Base-by-base conservation (phyloP, 1,284 basidiomycete species). In the Malassezia obtusa region DNA sequence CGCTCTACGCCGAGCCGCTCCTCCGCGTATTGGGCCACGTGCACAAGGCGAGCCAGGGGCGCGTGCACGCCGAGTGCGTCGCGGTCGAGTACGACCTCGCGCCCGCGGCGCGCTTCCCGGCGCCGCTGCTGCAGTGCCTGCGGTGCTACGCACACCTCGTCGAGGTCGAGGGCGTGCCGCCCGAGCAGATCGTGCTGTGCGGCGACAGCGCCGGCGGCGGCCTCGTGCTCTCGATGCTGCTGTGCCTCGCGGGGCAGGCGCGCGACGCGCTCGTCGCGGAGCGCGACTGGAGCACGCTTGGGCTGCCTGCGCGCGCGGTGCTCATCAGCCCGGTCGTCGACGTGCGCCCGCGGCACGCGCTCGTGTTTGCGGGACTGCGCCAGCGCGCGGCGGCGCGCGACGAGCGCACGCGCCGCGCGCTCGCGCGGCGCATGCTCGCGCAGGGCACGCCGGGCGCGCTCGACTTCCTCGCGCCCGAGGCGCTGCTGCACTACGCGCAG, bases 121-220 rank as follows among this genome's bases (percentile, higher is more conserved):
- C 57, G 11, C 63, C 66, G 2, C 52, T 73, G 28, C 59, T 73
- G 17, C 63, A 73, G 55, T 68, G 65, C 41, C 59, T 73, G 12
- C 52, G 69, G 24, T 70, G 68, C 59, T 73, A 73, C 41, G 70
- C 68, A 5, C 68, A 73, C 54, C 53, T 73, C 14, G 48, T 73
- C 33, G 68, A 72, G 43, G 61, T 64, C 12, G 69, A 73, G 48
- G 52, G 57, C 4, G 58, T 71, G 38, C 59, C 65, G 21, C 59
- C 71, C 5, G 41, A 52, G 4, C 45, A 43, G 44, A 71, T 73
- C 41, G 62, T 62, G 15, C 33, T 73, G n/a, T 65, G 66, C 1
- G 71, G 71, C 30, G 71, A 73, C 47, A 69, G 66, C 38, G 71
- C 70, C 0, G 71, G 71, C 5, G 71, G 60, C 37, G 70, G 68